Base-by-base conservation (phyloP, 305 asterid species). In the Nicotiana rustica region DNA sequence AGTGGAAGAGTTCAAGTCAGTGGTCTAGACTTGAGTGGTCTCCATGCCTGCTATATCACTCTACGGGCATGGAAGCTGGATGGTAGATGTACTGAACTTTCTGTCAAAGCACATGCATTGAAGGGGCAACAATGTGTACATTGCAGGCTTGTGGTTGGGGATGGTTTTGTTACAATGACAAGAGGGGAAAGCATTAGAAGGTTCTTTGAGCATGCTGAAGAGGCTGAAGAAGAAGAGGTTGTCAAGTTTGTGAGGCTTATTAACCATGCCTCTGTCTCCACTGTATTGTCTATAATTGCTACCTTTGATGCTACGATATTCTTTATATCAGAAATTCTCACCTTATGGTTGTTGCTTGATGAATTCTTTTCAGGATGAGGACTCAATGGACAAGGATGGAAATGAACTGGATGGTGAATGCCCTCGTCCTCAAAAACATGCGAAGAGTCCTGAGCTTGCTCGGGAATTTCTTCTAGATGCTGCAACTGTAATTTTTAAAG, bases 401-500 rank as follows among this genome's bases (percentile, higher is more conserved):
- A 93, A 91, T 87, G 99, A 95, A 84, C 86, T 95, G 66, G 99
- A 95, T 85, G 94, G 95, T 75, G 98, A 95, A 87, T 95, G 98
- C 88, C 88, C 98, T 84, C 99, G 98, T 83, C 99, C 99, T 82
- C 99, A 93, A 88, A 97, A 94, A 88, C 99, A 97, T 87, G 99
- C 99, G 59, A 97, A 97, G 94, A 97, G 99, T 90, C 99, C 99
- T 86, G 99, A 97, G 89, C 99, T 97, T 86, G 99, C 99, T 85
- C 96, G 98, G 68, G 99, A 97, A 88, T 97, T 97, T 89, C 99
- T 97, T 87, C 89, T 97, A 71, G 99, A 97, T 89, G 98, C 99
- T 70, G 99, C 99, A 75, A 91, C 99, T 84, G 97, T 97, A 80
- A 97, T 97, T 83, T 97, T 97, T 85, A 97, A 97, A 92, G 99